These are phyloP conservation scores for Bipolaris victoriae DNA, from an alignment of 2,329 filamentous ascomycete genomes.

Conservation along the genomic window DNA sequence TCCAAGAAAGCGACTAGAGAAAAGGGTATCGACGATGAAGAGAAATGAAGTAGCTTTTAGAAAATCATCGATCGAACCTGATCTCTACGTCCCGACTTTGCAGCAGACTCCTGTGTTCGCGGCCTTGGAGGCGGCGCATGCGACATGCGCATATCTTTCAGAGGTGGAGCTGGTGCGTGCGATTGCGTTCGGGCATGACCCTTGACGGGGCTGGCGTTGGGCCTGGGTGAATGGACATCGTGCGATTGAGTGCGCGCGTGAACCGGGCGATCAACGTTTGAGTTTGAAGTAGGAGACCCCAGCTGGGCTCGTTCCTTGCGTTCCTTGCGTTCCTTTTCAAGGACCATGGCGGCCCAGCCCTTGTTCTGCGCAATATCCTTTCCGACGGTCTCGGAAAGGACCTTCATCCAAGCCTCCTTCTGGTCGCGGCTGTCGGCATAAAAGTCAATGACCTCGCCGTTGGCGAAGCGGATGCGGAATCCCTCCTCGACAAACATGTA, in stretches of 20 bases:
- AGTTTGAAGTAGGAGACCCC: conserved; percentile 30
- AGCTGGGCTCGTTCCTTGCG: conserved; percentile 28
- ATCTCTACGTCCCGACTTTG: conserved; percentile 37
- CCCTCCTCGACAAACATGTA: conserved; percentile 99
- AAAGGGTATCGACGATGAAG: conserved; percentile 34
- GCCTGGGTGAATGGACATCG: conserved; percentile 24
- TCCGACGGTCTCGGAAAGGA: conserved; percentile 73
- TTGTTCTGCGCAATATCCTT: conserved; percentile 60
- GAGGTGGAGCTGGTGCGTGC: conserved; percentile 38
- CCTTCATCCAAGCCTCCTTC: conserved; percentile 95
- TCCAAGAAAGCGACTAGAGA: conserved; percentile 20
- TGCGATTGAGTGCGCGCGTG: conserved; percentile 43
- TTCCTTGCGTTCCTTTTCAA: conserved; percentile 54
- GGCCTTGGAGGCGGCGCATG: conserved; percentile 39
- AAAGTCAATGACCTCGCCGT: conserved; percentile 97
- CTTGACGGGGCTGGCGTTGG: conserved; percentile 40
- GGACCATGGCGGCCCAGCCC: conserved; percentile 68
- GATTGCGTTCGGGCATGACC: conserved; percentile 43
- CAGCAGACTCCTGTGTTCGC: conserved; percentile 36
- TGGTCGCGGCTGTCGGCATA: conserved; percentile 88
- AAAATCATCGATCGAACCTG: conserved; percentile 53
- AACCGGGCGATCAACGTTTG: conserved; percentile 24
- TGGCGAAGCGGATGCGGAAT: conserved; percentile 97
- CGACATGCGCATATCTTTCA: conserved; percentile 37
- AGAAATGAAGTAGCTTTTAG: conserved; percentile 28